Base-by-base conservation (phyloP, 352 stramenopile species). In the Plasmopara viticola region DNA sequence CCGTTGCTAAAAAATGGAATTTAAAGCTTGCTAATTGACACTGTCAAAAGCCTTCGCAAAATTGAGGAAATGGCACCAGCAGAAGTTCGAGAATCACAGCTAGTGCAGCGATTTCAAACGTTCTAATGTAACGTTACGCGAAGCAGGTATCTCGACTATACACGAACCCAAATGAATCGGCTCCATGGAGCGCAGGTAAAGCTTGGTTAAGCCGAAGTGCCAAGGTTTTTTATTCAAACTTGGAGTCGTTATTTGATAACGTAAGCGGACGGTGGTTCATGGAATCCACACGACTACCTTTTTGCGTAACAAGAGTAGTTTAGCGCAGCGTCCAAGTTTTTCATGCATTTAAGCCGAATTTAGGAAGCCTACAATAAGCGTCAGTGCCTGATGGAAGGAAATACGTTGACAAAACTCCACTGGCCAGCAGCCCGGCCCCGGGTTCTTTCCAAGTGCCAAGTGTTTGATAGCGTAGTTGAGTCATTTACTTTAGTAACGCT, bases 11-110 rank as follows among this genome's bases (percentile, higher is more conserved):
- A 48, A 38, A 17, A 40, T 15, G 4, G 37, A 0, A 18, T 48
- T 38, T 15, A 54, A 31, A 2, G n/a, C 39, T 14, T 54, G 38
- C 48, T 38, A 48, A 9, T 54, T 47, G 28, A 47, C 38, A 54
- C 38, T 53, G n/a, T 54, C 48, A 29, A 54, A 33, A n/a, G 48
- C 48, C 29, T 54, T 54, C 2, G 20, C 48, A 30, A 48, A 48
- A 17, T 54, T 28, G 12, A 54, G 38, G 38, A 25, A 47, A 54
- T 20, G 3, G 48, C 38, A 6, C 48, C 48, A 17, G 38, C 39
- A 5, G 48, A 28, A 33, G 15, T 10, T 33, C 25, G 5, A 0
- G 14, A 25, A 15, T 47, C 20, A 9, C 6, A 38, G 1, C 30
- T 9, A 5, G 2, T 4, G 14, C 48, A 54, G 13, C 48, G 14